Evolutionary conservation across 805 yeast genomes (phyloP).

Genomic region (Yarrowia keelungensis): DNA sequence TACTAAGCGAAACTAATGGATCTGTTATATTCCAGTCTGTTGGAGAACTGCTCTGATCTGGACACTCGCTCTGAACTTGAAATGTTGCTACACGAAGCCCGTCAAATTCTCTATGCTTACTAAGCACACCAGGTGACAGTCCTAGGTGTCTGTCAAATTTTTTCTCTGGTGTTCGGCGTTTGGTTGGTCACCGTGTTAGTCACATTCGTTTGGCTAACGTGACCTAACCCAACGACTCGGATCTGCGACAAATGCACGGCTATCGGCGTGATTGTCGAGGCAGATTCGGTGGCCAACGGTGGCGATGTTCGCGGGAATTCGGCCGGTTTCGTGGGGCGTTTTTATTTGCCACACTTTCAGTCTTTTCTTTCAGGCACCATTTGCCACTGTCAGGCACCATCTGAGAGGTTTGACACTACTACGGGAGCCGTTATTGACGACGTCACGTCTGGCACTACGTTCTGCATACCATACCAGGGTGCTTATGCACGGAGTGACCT

Average conservation of each 20-base stretch:
- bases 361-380: no score
- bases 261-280: constrained; percentile 12
- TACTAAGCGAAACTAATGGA: background rate
- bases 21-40: no score
- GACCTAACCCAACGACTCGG: constrained; percentile 20
- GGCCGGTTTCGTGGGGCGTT: background rate
- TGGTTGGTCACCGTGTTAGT: background rate
- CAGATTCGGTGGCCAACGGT: constrained; percentile 7
- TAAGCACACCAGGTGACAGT: background rate
- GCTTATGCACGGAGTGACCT: constrained; percentile 18
- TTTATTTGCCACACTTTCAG: no score
- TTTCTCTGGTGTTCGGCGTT: background rate
- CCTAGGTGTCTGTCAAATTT: no score
- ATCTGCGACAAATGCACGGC: constrained; percentile 32
- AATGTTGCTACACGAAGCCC: no score
- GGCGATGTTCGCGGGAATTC: background rate
- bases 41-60: no score
- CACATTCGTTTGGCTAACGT: background rate
- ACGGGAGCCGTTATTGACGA: no score
- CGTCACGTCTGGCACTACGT: no score
- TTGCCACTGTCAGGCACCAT: constrained; percentile 12
- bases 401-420: no score
- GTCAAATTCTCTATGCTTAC: background rate
- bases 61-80: no score
- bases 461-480: constrained; percentile 7